Conservation (phyloP, 2,329 filamentous ascomycete genomes). For the Aspergillus neotritici region DNA sequence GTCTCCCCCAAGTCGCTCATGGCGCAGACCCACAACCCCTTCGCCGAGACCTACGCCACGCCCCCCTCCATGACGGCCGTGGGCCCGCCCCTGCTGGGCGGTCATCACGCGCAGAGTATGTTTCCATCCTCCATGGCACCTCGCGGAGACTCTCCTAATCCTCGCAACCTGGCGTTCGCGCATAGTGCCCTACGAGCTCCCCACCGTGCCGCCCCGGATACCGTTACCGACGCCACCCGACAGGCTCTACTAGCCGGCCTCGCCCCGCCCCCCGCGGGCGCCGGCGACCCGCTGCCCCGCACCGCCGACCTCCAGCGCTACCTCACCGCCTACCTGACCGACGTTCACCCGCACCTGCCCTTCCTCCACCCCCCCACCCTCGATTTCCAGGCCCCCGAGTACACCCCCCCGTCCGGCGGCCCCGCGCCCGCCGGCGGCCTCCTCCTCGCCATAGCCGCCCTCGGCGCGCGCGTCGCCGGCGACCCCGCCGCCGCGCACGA, state of each 20-base stretch:
- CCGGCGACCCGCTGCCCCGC: slow-evolving; percentile 60
- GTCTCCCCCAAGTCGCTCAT: slow-evolving; percentile 71
- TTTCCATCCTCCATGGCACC: slow-evolving; percentile 43
- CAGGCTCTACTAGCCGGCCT: slow-evolving; percentile 58
- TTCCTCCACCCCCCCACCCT: slow-evolving; percentile 89
- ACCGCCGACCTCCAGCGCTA: slow-evolving; percentile 84
- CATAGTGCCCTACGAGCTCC: slow-evolving; percentile 61
- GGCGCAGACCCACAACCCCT: slow-evolving; percentile 56
- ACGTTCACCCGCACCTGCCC: slow-evolving; percentile 91
- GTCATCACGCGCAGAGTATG: slow-evolving; percentile 49
- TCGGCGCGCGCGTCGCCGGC: slow-evolving; percentile 79
- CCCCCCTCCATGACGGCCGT: slow-evolving; percentile 70
- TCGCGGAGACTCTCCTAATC: slow-evolving; percentile 43
- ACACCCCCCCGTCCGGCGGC: slow-evolving; percentile 52
- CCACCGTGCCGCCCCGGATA: slow-evolving; percentile 57
- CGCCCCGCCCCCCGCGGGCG: slow-evolving; percentile 49
- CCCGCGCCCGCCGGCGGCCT: slow-evolving; percentile 79
- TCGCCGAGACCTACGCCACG: slow-evolving; percentile 68
- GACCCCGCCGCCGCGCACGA: slow-evolving; percentile 75
- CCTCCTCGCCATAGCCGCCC: slow-evolving; percentile 81
- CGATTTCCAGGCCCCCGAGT: slow-evolving; percentile 75
- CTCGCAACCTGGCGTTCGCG: slow-evolving; percentile 43
- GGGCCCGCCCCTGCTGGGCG: slow-evolving; percentile 66
- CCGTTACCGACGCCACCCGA: slow-evolving; percentile 61
- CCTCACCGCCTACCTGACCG: slow-evolving; percentile 81